phyloP scores from a whole-genome alignment of 768 basidiomycete species.

The Leccinum imitatum region DNA sequence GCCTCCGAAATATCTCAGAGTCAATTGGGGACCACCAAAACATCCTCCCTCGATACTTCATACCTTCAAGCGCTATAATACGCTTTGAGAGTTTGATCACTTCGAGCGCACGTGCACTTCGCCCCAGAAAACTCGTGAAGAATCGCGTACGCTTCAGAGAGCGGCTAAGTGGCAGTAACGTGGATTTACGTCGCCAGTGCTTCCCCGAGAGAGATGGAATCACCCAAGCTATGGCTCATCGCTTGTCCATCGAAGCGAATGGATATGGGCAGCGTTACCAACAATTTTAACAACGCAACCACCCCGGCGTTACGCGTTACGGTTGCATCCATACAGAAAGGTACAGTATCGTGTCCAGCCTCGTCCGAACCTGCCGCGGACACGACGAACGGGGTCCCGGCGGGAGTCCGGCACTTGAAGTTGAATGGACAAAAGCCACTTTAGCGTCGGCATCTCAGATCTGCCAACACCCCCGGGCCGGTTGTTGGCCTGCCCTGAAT shows the following conservation, averaged over 20 bases:
- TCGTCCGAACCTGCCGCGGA: no score
- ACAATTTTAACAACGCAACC: slow-evolving; percentile 6
- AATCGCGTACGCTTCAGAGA: slow-evolving; percentile 28
- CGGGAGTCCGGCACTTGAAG: no score
- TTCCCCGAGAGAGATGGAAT: slow-evolving; percentile 46
- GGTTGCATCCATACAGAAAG: no score
- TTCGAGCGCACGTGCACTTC: slow-evolving; percentile 39
- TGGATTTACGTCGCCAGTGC: slow-evolving; percentile 37
- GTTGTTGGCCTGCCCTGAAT: no score
- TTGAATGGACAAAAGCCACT: no score
- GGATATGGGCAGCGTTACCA: slow-evolving; percentile 52
- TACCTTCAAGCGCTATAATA: slow-evolving; percentile 24
- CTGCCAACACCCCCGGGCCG: no score
- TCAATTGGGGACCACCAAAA: slow-evolving; percentile 28
- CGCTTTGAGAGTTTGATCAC: slow-evolving; percentile 43
- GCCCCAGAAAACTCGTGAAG: slow-evolving; percentile 37
- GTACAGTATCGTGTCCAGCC: no score
- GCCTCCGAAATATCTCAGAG: slow-evolving; percentile 25
- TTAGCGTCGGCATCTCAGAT: no score
- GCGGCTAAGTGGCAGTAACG: slow-evolving; percentile 6
- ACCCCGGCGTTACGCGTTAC: no score
- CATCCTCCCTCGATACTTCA: slow-evolving; percentile 17
- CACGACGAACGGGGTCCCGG: no score
- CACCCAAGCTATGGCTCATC: slow-evolving; percentile 57
- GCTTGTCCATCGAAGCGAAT: slow-evolving; percentile 57